Evolutionary conservation across 2,329 filamentous ascomycete species (phyloP).

Genomic region (Hirsutella rhossiliensis): DNA sequence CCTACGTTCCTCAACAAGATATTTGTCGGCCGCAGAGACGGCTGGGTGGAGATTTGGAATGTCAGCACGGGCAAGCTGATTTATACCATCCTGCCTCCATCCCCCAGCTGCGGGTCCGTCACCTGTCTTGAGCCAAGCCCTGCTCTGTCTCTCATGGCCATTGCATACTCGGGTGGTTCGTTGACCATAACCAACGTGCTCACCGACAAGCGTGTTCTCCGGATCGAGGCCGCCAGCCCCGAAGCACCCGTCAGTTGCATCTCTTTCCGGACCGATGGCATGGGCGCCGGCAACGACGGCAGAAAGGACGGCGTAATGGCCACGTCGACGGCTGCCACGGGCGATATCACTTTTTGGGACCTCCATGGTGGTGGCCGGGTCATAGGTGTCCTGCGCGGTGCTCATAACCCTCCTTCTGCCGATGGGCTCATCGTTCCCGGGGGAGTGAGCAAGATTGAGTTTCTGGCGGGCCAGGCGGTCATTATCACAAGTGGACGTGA

Average conservation of each 20-base stretch:
- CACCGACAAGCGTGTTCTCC: conserved; percentile 60
- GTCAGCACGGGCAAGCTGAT: conserved; percentile 83
- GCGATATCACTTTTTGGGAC: conserved; percentile 94
- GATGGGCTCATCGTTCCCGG: conserved; percentile 48
- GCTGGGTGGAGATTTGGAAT: conserved; percentile 95
- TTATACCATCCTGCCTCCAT: conserved; percentile 74
- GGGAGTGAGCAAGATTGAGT: conserved; percentile 80
- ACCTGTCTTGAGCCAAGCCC: conserved; percentile 78
- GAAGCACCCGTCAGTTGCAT: conserved; percentile 66
- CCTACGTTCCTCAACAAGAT: conserved; percentile 95
- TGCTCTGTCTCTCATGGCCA: conserved; percentile 72
- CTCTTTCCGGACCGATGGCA: conserved; percentile 78
- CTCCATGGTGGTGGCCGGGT: conserved; percentile 80
- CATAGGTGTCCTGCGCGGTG: conserved; percentile 74
- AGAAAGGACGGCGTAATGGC: conserved; percentile 86
- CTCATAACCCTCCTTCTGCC: conserved; percentile 64
- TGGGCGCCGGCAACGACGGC: conserved; percentile 81
- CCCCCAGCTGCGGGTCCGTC: conserved; percentile 63
- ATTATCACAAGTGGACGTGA: conserved; percentile 84
- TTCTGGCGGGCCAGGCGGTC: conserved; percentile 78
- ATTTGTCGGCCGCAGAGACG: conserved; percentile 77
- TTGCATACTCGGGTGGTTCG: conserved; percentile 72
- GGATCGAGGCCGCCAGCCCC: conserved; percentile 52
- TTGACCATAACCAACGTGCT: conserved; percentile 74
- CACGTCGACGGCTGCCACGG: conserved; percentile 64